Evolutionary conservation across 768 basidiomycete species (phyloP), one percentile per base, ranked within the genome.

Genomic region (Suillus discolor): DNA sequence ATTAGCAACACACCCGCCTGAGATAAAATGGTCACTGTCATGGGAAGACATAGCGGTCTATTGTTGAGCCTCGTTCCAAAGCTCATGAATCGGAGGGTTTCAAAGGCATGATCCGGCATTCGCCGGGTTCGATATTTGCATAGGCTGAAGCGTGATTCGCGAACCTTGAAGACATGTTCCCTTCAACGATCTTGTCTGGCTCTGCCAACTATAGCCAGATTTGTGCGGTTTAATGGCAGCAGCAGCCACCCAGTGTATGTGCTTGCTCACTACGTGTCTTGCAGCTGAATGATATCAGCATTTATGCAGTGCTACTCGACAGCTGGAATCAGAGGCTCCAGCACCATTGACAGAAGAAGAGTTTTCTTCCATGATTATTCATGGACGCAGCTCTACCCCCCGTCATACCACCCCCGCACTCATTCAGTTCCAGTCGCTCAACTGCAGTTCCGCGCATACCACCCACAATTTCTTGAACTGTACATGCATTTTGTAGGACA

Each of bases 401-500:
- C 92, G 0, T 81, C 77, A 71, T 80, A 82, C 53, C 89, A 91
- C 67, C 83, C 87, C 1, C 82, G 81, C 6, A 87, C 87, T 12
- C 86, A 93, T 79, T 77, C 79, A 65, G 83, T 93, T 63, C 94
- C 96, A 62, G 92, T 88, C 70, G 95, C 94, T 3, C 82, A 83
- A 59, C 82, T 99, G 66, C 93, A 95, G 71, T 86, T 98, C 75
- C 90, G 93, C 59, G 88, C 94, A 2, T 87, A 96, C 80, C 82
- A 88, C 71, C 79, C 84, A 16, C 74, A 79, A 44, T 83, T 86
- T 9, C 87, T 98, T 60, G 85, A 88, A 70, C 85, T 95, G 66
- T 96, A 92, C 78, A 85, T 89, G 6, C 90, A 93, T 74, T 96
- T 99, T 70, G 89, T 90, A 0, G 75, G 86, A 0, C 95, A 96